Conservation (phyloP, 2,329 filamentous ascomycete genomes). For the Elsinoe fawcettii region DNA sequence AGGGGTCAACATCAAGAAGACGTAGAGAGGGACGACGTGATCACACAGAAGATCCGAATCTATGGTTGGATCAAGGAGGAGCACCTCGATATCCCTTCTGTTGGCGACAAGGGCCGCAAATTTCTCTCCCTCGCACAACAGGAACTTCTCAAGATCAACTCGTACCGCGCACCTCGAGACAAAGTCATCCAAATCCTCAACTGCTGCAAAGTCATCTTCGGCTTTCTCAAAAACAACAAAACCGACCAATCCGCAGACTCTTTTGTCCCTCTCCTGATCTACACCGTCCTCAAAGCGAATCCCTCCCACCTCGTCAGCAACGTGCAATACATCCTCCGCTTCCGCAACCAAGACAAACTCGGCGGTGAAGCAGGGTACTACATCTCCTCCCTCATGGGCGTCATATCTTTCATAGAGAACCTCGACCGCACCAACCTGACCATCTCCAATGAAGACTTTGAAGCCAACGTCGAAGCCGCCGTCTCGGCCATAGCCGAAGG, state of each 20-base stretch:
- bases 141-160: constrained; percentile 92
- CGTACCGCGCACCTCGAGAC: constrained; percentile 90
- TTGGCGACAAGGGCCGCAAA: constrained; percentile 76
- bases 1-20: constrained; percentile 96
- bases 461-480: constrained; percentile 89
- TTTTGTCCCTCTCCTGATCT: constrained; percentile 91
- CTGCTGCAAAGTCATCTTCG: constrained; percentile 99
- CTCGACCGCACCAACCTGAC: constrained; percentile 90
- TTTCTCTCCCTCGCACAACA: constrained; percentile 87
- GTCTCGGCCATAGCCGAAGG: constrained; percentile 93
- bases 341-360: constrained; percentile 94
- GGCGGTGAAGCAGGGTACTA: constrained; percentile 98
- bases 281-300: constrained; percentile 88
- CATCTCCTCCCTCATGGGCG: constrained; percentile 88
- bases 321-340: constrained; percentile 94
- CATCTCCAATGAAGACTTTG: constrained; percentile 90
- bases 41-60: constrained; percentile 93
- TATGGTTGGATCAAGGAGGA: constrained; percentile 92
- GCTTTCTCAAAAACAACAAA: constrained; percentile 83
- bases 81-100: constrained; percentile 82
- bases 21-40: constrained; percentile 89
- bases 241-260: constrained; percentile 92
- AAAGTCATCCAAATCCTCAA: constrained; percentile 98
- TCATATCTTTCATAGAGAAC: constrained; percentile 92
- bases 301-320: constrained; percentile 95